phyloP scores from a whole-genome alignment of 2,329 filamentous ascomycete genomes.

The Apiospora marii region DNA sequence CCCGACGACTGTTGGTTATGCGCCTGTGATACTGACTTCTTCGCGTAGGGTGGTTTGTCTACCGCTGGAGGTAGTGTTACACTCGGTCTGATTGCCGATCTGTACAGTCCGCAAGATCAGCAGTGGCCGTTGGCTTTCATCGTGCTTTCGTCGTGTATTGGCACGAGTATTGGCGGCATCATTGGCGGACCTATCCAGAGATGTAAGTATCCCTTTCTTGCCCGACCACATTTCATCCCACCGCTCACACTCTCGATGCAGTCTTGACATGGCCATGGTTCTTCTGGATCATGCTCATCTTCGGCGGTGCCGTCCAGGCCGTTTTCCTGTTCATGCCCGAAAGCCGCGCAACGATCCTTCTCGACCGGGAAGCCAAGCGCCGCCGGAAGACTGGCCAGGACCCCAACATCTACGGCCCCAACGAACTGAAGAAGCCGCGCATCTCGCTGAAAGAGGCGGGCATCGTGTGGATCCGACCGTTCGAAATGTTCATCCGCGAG shows the following conservation, averaged over 20 bases:
- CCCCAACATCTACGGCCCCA: conserved; percentile 49
- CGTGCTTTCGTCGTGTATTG: conserved; percentile 59
- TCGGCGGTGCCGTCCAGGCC: conserved; percentile 58
- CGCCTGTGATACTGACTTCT: neutral
- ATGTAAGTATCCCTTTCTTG: conserved; percentile 31
- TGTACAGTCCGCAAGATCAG: conserved; percentile 64
- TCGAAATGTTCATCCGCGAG: conserved; percentile 66
- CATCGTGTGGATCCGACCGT: conserved; percentile 64
- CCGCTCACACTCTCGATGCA: neutral
- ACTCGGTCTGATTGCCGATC: conserved; percentile 67
- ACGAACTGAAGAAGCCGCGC: conserved; percentile 51
- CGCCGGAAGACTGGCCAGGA: conserved; percentile 56
- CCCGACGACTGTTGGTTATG: neutral
- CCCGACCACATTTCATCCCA: neutral
- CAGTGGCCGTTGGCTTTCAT: conserved; percentile 66
- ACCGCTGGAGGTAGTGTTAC: conserved; percentile 69
- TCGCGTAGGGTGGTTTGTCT: conserved; percentile 51
- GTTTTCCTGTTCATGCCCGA: conserved; percentile 63
- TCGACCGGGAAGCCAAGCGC: conserved; percentile 65
- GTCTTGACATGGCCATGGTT: conserved; percentile 60
- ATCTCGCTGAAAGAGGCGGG: conserved; percentile 49
- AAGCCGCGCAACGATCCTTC: conserved; percentile 61
- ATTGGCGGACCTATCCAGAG: conserved; percentile 57
- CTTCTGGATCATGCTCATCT: conserved; percentile 66
- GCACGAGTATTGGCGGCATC: conserved; percentile 58